These are phyloP conservation scores for Ilex paraguariensis DNA, from an alignment of 305 asterid species.

Conservation along the genomic window DNA sequence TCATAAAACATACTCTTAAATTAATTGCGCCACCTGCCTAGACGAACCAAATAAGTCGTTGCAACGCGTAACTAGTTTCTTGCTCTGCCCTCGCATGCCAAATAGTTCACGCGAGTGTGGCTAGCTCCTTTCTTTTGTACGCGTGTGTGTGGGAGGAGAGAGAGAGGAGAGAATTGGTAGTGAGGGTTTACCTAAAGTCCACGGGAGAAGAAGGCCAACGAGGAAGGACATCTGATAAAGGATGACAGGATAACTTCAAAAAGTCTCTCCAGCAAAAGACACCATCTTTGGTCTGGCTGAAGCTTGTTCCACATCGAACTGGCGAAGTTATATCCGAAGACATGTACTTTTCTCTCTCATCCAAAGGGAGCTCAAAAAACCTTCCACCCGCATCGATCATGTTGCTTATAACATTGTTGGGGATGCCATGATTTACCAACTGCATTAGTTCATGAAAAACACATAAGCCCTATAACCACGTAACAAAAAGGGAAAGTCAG, in stretches of 20 bases:
- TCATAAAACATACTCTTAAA: too few relatives aligned
- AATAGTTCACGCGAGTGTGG: too few relatives aligned
- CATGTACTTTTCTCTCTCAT: constrained; percentile 83
- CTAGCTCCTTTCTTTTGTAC: neutral
- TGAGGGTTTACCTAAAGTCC: constrained; percentile 50
- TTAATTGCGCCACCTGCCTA: too few relatives aligned
- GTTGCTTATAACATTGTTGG: constrained; percentile 29
- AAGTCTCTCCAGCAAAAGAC: constrained; percentile 93
- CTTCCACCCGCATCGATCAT: constrained; percentile 53
- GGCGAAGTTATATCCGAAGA: constrained; percentile 45
- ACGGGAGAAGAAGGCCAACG: constrained; percentile 84
- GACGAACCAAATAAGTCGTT: too few relatives aligned
- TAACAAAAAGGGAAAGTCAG: too few relatives aligned
- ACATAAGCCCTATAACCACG: too few relatives aligned
- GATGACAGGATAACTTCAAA: constrained; percentile 60
- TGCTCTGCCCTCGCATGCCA: too few relatives aligned
- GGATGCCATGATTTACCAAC: constrained; percentile 72
- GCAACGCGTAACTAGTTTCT: too few relatives aligned
- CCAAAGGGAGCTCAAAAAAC: constrained; percentile 63
- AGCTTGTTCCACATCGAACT: constrained; percentile 86
- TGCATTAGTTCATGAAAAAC: constrained; percentile 18
- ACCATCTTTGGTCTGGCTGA: constrained; percentile 69
- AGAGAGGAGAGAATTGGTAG: neutral
- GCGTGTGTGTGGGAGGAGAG: neutral
- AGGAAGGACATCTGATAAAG: constrained; percentile 45